Conservation (phyloP, 441 rosid genomes). For the Rhodomyrtus psidioides region DNA sequence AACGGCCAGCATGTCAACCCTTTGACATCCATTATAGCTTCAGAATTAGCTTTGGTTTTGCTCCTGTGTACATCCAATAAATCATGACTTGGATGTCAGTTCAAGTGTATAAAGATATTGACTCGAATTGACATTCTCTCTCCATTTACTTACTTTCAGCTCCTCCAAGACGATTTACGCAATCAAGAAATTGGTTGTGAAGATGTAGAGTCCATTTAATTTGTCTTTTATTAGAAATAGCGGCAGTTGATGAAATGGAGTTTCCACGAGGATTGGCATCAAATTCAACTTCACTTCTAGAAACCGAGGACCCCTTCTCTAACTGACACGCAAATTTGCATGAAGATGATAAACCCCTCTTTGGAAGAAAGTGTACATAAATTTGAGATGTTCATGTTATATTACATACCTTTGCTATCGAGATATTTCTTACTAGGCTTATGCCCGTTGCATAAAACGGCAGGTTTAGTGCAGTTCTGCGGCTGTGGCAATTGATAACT, state of each 20-base stretch:
- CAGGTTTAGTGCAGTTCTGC: neutral
- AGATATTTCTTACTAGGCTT: neutral
- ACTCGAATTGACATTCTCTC: neutral
- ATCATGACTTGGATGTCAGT: neutral
- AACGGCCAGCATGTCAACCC: no score
- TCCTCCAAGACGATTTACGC: constrained; percentile 27
- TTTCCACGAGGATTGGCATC: neutral
- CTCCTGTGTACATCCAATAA: constrained; percentile 10
- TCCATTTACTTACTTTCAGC: constrained; percentile 20
- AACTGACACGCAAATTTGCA: neutral
- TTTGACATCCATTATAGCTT: constrained; percentile 21
- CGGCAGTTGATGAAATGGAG: neutral
- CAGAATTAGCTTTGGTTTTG: constrained; percentile 31
- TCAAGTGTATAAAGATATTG: no score
- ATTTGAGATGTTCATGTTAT: neutral
- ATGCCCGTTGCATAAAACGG: neutral
- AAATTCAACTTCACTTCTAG: neutral
- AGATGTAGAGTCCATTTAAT: constrained; percentile 33
- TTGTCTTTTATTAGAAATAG: constrained; percentile 11
- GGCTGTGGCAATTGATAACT: neutral
- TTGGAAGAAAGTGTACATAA: neutral
- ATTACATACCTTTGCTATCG: neutral
- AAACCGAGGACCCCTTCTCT: neutral
- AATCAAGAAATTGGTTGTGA: constrained; percentile 22
- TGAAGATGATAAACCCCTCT: neutral